Percentiles rank a stretch among this genome's conserved stretches.
Conservation (phyloP, 2,329 filamentous ascomycete species). For the Venturia nashicola region DNA sequence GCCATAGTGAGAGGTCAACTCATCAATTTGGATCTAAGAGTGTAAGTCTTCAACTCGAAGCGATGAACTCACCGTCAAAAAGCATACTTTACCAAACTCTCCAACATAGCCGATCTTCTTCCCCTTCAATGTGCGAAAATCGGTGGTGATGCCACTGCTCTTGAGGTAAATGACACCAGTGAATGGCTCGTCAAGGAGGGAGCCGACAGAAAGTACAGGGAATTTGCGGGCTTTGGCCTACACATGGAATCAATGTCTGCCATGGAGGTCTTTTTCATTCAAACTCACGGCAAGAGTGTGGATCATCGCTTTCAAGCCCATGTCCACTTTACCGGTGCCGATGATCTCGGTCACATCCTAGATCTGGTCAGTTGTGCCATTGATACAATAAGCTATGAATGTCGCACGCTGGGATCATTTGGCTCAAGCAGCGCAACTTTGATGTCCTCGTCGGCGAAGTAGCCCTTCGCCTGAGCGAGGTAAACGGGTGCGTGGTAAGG, state of each 20-base stretch:
- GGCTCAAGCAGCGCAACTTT: slow-evolving; percentile 68
- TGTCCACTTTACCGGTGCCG: slow-evolving; percentile 61
- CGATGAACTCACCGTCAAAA: background rate
- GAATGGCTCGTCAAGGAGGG: slow-evolving; percentile 68
- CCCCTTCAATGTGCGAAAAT: slow-evolving; percentile 63
- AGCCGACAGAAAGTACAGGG: slow-evolving; percentile 60
- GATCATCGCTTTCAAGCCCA: slow-evolving; percentile 78
- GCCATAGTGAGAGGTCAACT: slow-evolving; percentile 65
- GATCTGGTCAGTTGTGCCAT: background rate
- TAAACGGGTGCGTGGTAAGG: slow-evolving; percentile 71
- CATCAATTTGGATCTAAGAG: slow-evolving; percentile 62
- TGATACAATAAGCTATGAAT: background rate
- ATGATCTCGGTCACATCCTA: slow-evolving; percentile 73
- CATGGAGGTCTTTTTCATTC: background rate
- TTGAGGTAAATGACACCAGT: slow-evolving; percentile 70
- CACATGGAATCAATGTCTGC: slow-evolving; percentile 6
- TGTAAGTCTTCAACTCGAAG: background rate
- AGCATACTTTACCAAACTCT: slow-evolving; percentile 55
- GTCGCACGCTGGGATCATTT: slow-evolving; percentile 57
- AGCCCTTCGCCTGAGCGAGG: slow-evolving; percentile 64
- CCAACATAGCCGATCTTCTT: slow-evolving; percentile 71
- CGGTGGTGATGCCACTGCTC: slow-evolving; percentile 58
- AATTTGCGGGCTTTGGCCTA: slow-evolving; percentile 67
- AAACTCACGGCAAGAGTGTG: slow-evolving; percentile 56
- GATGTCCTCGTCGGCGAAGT: slow-evolving; percentile 63